Percentiles rank a stretch among this genome's conserved stretches.
Evolutionary conservation across 306 rosid species (phyloP).

Genomic region (Casuarina cunninghamiana): DNA sequence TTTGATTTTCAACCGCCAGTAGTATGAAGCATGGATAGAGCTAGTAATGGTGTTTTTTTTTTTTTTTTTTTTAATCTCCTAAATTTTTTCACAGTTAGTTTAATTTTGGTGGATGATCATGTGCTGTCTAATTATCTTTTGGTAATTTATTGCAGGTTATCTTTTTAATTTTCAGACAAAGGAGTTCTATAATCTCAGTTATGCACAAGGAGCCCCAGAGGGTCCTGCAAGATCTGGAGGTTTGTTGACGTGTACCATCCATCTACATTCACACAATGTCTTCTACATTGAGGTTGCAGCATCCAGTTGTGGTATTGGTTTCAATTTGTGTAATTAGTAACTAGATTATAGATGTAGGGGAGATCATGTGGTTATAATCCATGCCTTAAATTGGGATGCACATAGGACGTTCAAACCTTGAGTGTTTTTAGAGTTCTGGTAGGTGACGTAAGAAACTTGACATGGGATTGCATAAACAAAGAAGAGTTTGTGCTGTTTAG

Average conservation of each 20-base stretch:
- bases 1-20: too few relatives aligned
- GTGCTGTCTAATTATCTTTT: conserved; percentile 35
- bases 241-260: conserved; percentile 43
- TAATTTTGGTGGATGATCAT: conserved; percentile 14
- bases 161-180: conserved; percentile 83
- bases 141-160: conserved; percentile 65
- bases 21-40: not conserved
- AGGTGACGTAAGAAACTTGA: too few relatives aligned
- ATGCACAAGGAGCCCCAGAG: conserved; percentile 69
- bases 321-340: not conserved
- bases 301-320: conserved; percentile 15
- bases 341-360: not conserved
- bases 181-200: conserved; percentile 93
- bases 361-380: not conserved
- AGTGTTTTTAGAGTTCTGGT: too few relatives aligned
- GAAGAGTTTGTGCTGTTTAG: too few relatives aligned
- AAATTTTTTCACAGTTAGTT: not conserved
- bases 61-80: too few relatives aligned
- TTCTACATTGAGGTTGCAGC: conserved; percentile 19
- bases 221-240: conserved; percentile 98
- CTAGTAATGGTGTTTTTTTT: not conserved
- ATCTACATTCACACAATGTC: conserved; percentile 29
- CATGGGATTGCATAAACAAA: too few relatives aligned
- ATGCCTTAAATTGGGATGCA: too few relatives aligned
- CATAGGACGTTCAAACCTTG: not conserved